phyloP scores from a whole-genome alignment of 768 basidiomycete species.

The Suillus sp. region DNA sequence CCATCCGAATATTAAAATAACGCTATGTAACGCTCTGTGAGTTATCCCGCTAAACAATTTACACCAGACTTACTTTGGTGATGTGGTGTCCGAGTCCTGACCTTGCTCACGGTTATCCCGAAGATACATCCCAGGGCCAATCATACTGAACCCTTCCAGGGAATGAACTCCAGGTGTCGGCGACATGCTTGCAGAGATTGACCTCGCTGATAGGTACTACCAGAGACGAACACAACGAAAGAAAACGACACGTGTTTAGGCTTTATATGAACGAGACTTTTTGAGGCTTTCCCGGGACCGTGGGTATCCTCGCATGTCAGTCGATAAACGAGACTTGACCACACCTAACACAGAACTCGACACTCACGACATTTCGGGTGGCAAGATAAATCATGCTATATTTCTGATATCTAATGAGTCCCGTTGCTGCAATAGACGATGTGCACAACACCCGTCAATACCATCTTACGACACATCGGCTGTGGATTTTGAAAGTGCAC shows the following conservation, averaged over 20 bases:
- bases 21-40: conserved; percentile 16
- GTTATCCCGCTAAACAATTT: background rate
- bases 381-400: background rate
- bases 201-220: background rate
- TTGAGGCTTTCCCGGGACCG: background rate
- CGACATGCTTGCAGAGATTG: background rate
- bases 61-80: conserved; percentile 25
- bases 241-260: background rate
- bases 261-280: background rate
- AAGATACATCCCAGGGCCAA: background rate
- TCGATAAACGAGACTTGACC: background rate
- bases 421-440: background rate
- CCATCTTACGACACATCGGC: background rate
- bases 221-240: background rate
- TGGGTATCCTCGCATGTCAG: background rate
- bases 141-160: background rate
- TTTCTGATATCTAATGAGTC: background rate
- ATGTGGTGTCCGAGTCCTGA: background rate
- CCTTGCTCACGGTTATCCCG: background rate
- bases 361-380: background rate
- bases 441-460: background rate
- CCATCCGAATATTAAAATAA: conserved; percentile 36
- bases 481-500: background rate
- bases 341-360: background rate
- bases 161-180: background rate